These are phyloP conservation scores for Fusarium sp. DNA, from an alignment of 2,329 filamentous ascomycete species.

Conservation along the genomic window DNA sequence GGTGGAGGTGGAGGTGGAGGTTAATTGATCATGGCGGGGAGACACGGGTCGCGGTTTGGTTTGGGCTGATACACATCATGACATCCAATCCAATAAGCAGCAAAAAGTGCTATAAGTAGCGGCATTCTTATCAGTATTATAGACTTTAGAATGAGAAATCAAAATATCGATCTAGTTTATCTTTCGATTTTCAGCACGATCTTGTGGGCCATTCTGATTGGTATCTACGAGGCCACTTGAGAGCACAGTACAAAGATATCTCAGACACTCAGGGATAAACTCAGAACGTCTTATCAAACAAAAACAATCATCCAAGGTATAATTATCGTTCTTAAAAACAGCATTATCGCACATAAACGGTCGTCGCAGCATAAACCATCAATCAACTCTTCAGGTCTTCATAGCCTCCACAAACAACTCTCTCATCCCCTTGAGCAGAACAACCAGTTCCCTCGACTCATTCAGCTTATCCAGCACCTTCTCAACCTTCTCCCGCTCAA, in stretches of 20 bases:
- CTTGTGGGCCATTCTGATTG: background rate
- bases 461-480: conserved; percentile 83
- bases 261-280: background rate
- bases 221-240: background rate
- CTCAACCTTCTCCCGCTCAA: conserved; percentile 83
- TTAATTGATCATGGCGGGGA: conserved; percentile 32
- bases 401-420: conserved; percentile 78
- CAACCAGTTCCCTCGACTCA: conserved; percentile 78
- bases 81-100: background rate
- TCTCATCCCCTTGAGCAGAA: conserved; percentile 84
- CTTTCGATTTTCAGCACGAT: background rate
- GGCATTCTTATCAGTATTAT: too few species aligned
- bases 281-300: background rate
- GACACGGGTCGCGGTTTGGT: conserved; percentile 35
- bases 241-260: background rate
- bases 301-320: conserved; percentile 4
- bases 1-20: conserved; percentile 32
- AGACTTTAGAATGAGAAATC: background rate
- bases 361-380: conserved; percentile 14
- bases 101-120: background rate
- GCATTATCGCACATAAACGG: conserved; percentile 20
- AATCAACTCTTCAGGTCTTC: conserved; percentile 57
- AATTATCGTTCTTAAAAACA: conserved; percentile 14
- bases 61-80: conserved; percentile 11
- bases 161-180: rapidly evolving